Base-by-base conservation (phyloP, 257 asterid species). In the Fraxinus excelsior region DNA sequence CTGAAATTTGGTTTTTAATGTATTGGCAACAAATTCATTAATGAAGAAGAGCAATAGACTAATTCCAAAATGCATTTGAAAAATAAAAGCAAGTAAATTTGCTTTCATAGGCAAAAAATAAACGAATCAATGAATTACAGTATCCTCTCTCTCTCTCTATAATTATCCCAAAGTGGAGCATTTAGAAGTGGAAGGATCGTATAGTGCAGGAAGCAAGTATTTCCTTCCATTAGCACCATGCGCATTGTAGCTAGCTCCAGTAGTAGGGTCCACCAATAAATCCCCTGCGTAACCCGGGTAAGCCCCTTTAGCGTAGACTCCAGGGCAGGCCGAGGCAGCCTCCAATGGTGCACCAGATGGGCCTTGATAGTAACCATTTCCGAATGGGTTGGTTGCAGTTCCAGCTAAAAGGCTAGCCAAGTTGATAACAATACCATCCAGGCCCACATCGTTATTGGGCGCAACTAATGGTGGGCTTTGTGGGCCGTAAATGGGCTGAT, bases 201-300 rank as follows among this genome's bases (percentile, higher is more conserved):
- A 92, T 0, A 92, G 56, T 2, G 95, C 91, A 2, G 97, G 96
- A 42, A 91, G 78, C 81, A 92, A 37, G 72, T 87, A 92, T n/a
- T 89, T 92, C 79, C 95, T 84, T 2, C 88, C 90, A 18, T 84
- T 81, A 1, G 82, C 76, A 75, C 96, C 97, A 42, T 77, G 83
- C 49, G 97, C 94, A 85, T 92, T 92, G 69, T 87, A 92, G 82
- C 97, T 92, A 5, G 92, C 97, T 18, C 96, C 97, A 0, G 80
- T 90, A 0, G 88, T 84, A 0, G 71, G 44, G 51, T 92, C 97
- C 73, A 87, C 90, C 82, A 88, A 75, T 81, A 92, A 28, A 46
- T 90, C 76, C 4, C 97, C 97, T 0, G 97, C 89, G 16, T 90
- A 92, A 0, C 96, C 97, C 0, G 97, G 96, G 70, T 92, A 92